Percentiles rank a stretch among this genome's conserved stretches.
phyloP scores from a whole-genome alignment of 1,139 yeast genomes.

The Suhomyces taliae region DNA sequence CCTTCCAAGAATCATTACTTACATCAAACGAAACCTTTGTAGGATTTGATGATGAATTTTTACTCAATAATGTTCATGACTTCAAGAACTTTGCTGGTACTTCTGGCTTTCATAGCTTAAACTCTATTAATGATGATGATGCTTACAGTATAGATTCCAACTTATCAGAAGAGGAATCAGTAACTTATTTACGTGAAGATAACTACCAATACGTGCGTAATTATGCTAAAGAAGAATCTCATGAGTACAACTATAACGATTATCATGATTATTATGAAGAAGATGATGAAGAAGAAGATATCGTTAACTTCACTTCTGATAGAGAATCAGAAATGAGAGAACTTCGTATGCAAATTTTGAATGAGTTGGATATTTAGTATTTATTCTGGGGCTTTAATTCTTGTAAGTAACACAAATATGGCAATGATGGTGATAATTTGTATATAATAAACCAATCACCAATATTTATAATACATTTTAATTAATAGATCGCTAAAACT shows the following conservation, averaged over 20 bases:
- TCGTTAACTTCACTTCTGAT: slow-evolving; percentile 9
- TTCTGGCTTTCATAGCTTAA: slow-evolving; percentile 14
- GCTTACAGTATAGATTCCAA: slow-evolving; percentile 21
- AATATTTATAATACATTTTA: too few relatives aligned
- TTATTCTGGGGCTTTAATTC: slow-evolving; percentile 4
- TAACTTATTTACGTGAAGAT: slow-evolving; percentile 14
- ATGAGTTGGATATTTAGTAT: slow-evolving; percentile 24
- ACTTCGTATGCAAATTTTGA: slow-evolving; percentile 40
- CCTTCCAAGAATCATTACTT: slow-evolving; percentile 11
- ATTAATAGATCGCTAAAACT: too few relatives aligned
- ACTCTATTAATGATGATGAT: slow-evolving; percentile 10
- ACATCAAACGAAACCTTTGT: slow-evolving; percentile 10
- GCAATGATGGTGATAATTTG: not conserved
- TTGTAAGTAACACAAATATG: slow-evolving; percentile 5
- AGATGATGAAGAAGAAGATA: slow-evolving; percentile 9
- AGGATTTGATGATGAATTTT: slow-evolving; percentile 28
- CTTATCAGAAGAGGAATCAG: slow-evolving; percentile 21
- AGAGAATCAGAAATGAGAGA: slow-evolving; percentile 40
- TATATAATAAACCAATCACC: too few relatives aligned
- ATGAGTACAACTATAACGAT: slow-evolving; percentile 14
- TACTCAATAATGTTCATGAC: slow-evolving; percentile 24
- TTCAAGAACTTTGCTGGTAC: slow-evolving; percentile 38
- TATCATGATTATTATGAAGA: slow-evolving; percentile 16
- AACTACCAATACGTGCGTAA: slow-evolving; percentile 8
- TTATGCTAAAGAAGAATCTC: slow-evolving; percentile 5